phyloP scores from a whole-genome alignment of 108 stramenopile genomes.

The Nannochloropsis gaditana region DNA sequence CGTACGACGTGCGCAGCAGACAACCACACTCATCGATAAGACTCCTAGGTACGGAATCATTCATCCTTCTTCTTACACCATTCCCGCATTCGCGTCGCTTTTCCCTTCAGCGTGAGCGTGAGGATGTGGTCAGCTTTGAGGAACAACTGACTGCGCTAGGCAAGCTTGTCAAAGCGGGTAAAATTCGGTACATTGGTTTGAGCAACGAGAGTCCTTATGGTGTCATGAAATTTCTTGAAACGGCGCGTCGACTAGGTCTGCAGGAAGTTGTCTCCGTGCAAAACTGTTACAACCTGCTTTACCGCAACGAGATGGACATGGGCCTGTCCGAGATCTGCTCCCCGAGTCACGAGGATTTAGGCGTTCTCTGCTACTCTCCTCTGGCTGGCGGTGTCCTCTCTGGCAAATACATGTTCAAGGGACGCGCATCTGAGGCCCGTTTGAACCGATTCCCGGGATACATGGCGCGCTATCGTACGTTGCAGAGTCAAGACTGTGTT shows the following conservation, averaged over 20 bases:
- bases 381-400: constrained; percentile 78
- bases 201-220: constrained; percentile 87
- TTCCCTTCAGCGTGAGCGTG: constrained; percentile 28
- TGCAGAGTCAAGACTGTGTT: constrained; percentile 63
- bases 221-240: constrained; percentile 64
- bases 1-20: no score
- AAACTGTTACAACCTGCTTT: constrained; percentile 75
- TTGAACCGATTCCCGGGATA: constrained; percentile 73
- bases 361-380: constrained; percentile 76
- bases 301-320: constrained; percentile 74
- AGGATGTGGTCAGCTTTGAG: constrained; percentile 63
- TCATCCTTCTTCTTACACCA: constrained; percentile 16
- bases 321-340: constrained; percentile 77
- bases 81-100: neutral
- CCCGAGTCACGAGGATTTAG: constrained; percentile 67
- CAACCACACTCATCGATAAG: no score
- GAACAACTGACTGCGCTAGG: constrained; percentile 72
- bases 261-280: constrained; percentile 74
- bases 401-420: constrained; percentile 47
- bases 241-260: constrained; percentile 64
- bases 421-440: constrained; percentile 56
- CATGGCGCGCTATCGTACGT: constrained; percentile 68
- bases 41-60: neutral
- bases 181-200: constrained; percentile 44
- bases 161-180: constrained; percentile 58